These are phyloP conservation scores for Candida ponderosae DNA, from an alignment of 805 yeast genomes.

Conservation along the genomic window DNA sequence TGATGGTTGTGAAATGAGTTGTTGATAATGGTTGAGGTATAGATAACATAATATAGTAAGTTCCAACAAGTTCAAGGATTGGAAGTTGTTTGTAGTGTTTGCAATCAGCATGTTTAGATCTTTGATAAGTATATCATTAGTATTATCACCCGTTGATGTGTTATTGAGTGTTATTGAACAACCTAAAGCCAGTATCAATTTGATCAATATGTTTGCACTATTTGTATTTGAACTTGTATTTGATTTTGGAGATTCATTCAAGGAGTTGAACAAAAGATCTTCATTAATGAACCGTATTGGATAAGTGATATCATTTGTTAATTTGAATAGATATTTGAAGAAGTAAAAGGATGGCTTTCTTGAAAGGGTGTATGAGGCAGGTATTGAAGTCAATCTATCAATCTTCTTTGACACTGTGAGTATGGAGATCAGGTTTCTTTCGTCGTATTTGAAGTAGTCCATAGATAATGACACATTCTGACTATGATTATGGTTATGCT, in stretches of 20 bases:
- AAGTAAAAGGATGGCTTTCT: not conserved
- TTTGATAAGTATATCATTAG: too few species aligned
- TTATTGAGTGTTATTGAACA: too few species aligned
- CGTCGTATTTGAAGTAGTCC: slow-evolving; percentile 8
- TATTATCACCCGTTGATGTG: too few species aligned
- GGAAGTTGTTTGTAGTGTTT: not conserved
- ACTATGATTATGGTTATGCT: slow-evolving; percentile 8
- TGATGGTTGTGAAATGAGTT: slow-evolving; percentile 11
- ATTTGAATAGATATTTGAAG: not conserved
- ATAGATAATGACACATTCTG: too few species aligned
- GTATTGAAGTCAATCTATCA: slow-evolving; percentile 3
- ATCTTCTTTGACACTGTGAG: slow-evolving; percentile 24
- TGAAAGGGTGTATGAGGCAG: not conserved
- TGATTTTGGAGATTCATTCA: too few species aligned
- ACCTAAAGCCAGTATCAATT: too few species aligned
- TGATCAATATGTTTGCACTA: too few species aligned
- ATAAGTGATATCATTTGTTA: not conserved
- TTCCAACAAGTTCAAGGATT: too few species aligned
- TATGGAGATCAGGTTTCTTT: slow-evolving; percentile 25
- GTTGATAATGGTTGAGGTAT: slow-evolving; percentile 31
- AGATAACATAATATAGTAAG: slow-evolving; percentile 33
- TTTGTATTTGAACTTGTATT: not conserved
- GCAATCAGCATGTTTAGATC: too few species aligned
- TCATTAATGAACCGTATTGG: too few species aligned
- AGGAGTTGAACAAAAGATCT: too few species aligned